Conservation (phyloP, 2,329 filamentous ascomycete genomes). For the Dactylonectria macrodidyma region DNA sequence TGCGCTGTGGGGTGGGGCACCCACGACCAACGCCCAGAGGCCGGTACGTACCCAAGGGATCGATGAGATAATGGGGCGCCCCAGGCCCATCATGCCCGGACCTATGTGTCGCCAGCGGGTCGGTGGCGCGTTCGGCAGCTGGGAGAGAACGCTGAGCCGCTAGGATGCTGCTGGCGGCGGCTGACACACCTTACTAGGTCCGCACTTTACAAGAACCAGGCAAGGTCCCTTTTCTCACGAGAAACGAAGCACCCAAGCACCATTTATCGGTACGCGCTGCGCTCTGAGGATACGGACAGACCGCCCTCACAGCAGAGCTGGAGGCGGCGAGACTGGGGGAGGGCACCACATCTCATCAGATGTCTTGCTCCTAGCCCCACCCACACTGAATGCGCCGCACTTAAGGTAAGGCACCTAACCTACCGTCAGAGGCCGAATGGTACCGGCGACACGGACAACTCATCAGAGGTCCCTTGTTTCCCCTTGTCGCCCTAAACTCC, state of each 20-base stretch:
- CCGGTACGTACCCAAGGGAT: slow-evolving; percentile 39
- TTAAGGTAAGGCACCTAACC: neutral
- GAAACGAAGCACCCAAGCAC: too few species aligned
- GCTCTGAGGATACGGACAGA: neutral
- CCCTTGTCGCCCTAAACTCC: neutral
- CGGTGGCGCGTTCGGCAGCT: slow-evolving; percentile 48
- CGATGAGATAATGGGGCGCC: slow-evolving; percentile 46
- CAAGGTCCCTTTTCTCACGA: neutral
- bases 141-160: slow-evolving; percentile 42
- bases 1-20: neutral
- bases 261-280: neutral
- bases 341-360: neutral
- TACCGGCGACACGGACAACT: neutral
- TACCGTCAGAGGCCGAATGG: neutral
- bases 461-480: neutral
- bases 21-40: neutral
- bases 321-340: slow-evolving; percentile 20
- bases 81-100: slow-evolving; percentile 25
- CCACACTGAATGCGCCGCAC: neutral
- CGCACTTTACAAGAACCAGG: slow-evolving; percentile 6
- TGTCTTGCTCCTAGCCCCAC: slow-evolving; percentile 1
- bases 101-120: slow-evolving; percentile 28
- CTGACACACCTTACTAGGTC: slow-evolving; percentile 31
- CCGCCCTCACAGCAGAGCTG: neutral
- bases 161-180: slow-evolving; percentile 30